These are phyloP conservation scores for Corchorus capsularis DNA, from an alignment of 345 rosid genomes.

Conservation along the genomic window DNA sequence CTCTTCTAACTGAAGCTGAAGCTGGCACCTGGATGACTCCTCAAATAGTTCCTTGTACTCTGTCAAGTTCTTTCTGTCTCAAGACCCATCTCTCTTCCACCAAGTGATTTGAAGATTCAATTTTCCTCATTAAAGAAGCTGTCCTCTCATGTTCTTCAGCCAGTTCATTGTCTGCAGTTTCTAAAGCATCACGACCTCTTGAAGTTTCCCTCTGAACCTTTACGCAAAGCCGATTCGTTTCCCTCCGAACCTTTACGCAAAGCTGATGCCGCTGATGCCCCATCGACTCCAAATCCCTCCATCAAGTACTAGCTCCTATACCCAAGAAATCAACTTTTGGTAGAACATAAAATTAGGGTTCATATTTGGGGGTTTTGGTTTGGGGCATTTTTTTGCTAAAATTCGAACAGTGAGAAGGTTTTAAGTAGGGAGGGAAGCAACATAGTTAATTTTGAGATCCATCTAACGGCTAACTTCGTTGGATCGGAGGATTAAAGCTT, in stretches of 20 bases:
- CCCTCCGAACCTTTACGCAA: slow-evolving; percentile 44
- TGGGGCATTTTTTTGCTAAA: no score
- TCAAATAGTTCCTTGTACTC: slow-evolving; percentile 46
- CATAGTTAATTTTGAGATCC: no score
- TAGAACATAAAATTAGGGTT: no score
- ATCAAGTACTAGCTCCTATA: slow-evolving; percentile 42
- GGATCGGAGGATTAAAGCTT: no score
- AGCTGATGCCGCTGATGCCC: slow-evolving; percentile 58
- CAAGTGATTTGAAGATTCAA: slow-evolving; percentile 24
- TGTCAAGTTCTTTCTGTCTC: slow-evolving; percentile 16
- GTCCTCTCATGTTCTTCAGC: slow-evolving; percentile 40
- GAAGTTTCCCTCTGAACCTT: slow-evolving; percentile 37
- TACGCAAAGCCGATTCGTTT: slow-evolving; percentile 62
- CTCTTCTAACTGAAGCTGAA: slow-evolving; percentile 31
- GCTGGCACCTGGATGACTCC: slow-evolving; percentile 39
- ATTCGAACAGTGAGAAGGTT: no score
- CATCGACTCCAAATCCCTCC: slow-evolving; percentile 81
- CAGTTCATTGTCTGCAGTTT: slow-evolving; percentile 42
- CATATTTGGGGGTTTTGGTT: no score
- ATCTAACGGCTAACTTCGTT: no score
- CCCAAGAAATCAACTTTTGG: slow-evolving; percentile 13
- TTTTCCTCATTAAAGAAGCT: slow-evolving; percentile 26
- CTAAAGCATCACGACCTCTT: slow-evolving; percentile 44
- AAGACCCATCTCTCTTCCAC: slow-evolving; percentile 33
- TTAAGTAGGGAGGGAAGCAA: no score